Evolutionary conservation across 768 basidiomycete species (phyloP), one percentile per base, ranked within the genome.

Genomic region (Saitozyma sp.): DNA sequence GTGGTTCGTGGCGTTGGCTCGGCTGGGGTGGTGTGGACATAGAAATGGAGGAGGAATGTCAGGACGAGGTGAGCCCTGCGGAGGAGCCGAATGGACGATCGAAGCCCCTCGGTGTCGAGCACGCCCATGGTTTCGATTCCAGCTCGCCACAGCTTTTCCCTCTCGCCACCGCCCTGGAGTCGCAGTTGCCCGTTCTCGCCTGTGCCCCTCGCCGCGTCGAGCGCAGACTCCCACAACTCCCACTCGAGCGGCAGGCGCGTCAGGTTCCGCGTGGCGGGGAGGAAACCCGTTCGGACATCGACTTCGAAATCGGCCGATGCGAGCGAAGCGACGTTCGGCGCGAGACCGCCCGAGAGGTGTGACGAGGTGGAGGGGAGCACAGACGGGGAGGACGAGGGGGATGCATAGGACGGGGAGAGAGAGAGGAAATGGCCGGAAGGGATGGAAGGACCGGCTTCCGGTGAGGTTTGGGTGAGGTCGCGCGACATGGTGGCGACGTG

Each of bases 221-320:
- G 58, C 0, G 78, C 78, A 9, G 71, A 76, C 76, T 95, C 92
- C 92, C 91, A 97, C 50, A 80, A 72, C 50, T 86, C 87, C 85
- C 86, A 95, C 58, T 80, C 75, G 0, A 46, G 60, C 0, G 88
- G 86, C 1, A 95, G 83, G 19, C 88, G 84, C 8, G 80, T 68
- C 0, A 88, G 76, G 1, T 92, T 92, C 0, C 86, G 85, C 13
- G 85, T 82, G 0, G 89, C 88, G 2, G 94, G 90, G 86, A 97
- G 88, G 78, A 98, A 97, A 0, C 95, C 94, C 0, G 92, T 91
- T 14, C 86, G 83, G 9, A 88, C 87, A 76, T 94, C 92, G 63
- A 98, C 90, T 76, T 97, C 92, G 82, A 92, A 98, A 82, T 90
- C 89, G 67, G 89, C 88, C 3, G 88, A 87, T 9, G 89, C 88